Conservation (phyloP, 164 flowering plant genomes). For the Umbilicus rupestris region DNA sequence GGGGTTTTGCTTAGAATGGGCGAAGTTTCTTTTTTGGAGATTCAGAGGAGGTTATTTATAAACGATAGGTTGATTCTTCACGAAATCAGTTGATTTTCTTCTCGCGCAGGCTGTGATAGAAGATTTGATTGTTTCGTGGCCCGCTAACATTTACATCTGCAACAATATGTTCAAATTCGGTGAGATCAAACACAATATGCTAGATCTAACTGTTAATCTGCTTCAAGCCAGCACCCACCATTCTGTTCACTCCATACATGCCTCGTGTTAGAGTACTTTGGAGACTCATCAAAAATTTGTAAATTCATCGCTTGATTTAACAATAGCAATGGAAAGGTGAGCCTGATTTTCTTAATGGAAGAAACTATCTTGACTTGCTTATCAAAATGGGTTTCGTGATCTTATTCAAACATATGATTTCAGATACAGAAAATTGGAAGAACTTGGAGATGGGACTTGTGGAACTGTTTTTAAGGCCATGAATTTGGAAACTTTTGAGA, state of each 20-base stretch:
- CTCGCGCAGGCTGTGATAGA: no score
- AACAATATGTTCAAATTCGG: no score
- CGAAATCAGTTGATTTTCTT: conserved; percentile 1
- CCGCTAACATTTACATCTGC: no score
- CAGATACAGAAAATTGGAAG: conserved; percentile 63
- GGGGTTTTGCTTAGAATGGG: background rate
- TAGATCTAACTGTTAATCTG: background rate
- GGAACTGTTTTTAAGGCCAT: conserved; percentile 79
- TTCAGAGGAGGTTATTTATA: conserved; percentile 2
- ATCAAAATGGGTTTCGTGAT: background rate
- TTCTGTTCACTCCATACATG: no score
- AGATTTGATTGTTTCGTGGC: no score
- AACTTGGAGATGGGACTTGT: conserved; percentile 93
- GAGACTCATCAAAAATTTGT: background rate
- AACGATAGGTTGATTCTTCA: conserved; percentile 4
- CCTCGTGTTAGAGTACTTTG: background rate
- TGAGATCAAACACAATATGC: no score
- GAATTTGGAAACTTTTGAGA: conserved; percentile 53
- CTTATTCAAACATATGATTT: background rate
- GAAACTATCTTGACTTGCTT: background rate
- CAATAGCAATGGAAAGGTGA: background rate
- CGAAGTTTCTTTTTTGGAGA: background rate
- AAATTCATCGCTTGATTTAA: background rate
- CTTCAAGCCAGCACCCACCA: background rate
- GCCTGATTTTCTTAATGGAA: background rate